A percentile compares a stretch with the other conserved stretches of the same genome.
These are phyloP conservation scores for Cercospora zeina DNA, from an alignment of 2,329 filamentous ascomycete species.

Conservation along the genomic window DNA sequence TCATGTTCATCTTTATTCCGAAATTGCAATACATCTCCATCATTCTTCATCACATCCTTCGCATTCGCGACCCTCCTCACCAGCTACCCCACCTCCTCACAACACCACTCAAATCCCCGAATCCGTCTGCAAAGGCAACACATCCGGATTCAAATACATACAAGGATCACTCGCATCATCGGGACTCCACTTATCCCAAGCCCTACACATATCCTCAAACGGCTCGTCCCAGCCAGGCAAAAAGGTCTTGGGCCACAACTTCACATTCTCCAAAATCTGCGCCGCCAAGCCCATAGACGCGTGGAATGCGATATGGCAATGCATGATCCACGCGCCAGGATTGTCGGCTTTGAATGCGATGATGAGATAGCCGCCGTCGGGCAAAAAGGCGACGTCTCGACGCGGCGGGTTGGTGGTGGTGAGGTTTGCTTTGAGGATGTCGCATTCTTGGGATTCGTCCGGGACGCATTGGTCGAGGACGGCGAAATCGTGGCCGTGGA, in stretches of 20 bases:
- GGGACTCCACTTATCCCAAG: slow-evolving; percentile 4
- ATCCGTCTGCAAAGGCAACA: slow-evolving; percentile 3
- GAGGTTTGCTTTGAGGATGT: slow-evolving; percentile 34
- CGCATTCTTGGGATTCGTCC: slow-evolving; percentile 34
- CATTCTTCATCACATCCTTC: no score
- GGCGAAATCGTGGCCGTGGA: slow-evolving; percentile 44
- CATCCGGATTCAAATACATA: slow-evolving; percentile 3
- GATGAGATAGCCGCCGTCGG: slow-evolving; percentile 48
- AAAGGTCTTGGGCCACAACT: slow-evolving; percentile 4
- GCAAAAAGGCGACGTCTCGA: slow-evolving; percentile 53
- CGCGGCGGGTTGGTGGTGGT: slow-evolving; percentile 49
- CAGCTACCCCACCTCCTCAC: no score
- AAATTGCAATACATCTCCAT: no score
- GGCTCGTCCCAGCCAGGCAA: background rate
- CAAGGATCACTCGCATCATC: background rate
- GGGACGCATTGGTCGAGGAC: slow-evolving; percentile 34
- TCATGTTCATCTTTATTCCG: background rate
- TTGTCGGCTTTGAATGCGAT: slow-evolving; percentile 56
- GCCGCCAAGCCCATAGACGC: slow-evolving; percentile 42
- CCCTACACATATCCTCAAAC: background rate
- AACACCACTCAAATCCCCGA: background rate
- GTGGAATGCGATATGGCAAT: slow-evolving; percentile 64
- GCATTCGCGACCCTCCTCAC: no score
- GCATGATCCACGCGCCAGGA: slow-evolving; percentile 48
- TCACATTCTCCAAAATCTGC: slow-evolving; percentile 31